These are phyloP conservation scores for Colletotrichum sp. DNA, from an alignment of 2,329 filamentous ascomycete genomes.

Conservation along the genomic window DNA sequence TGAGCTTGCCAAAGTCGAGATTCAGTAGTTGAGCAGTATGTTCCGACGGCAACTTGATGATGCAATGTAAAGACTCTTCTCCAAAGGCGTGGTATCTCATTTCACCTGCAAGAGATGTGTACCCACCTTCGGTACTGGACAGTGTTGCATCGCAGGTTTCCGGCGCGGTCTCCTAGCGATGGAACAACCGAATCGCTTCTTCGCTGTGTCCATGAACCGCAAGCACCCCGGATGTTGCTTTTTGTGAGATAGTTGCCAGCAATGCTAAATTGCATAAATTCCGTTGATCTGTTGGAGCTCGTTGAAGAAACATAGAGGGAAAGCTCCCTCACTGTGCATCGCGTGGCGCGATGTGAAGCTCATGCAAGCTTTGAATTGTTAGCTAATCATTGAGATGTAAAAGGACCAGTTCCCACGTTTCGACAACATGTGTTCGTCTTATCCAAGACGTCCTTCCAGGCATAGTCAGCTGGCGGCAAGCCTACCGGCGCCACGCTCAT, in stretches of 20 bases:
- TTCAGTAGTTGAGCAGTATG: background rate
- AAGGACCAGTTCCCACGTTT: background rate
- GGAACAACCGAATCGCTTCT: background rate
- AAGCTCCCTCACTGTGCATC: background rate
- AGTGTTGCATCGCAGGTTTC: background rate
- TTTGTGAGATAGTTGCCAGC: background rate
- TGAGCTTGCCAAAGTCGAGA: background rate
- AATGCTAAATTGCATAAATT: fast-evolving
- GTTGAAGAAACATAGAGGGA: fast-evolving
- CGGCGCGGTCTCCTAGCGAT: background rate
- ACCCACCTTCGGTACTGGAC: fast-evolving
- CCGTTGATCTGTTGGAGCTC: background rate
- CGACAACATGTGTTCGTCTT: background rate
- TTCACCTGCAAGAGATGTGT: fast-evolving
- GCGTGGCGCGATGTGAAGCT: background rate
- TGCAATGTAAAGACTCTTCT: background rate
- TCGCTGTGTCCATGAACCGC: background rate
- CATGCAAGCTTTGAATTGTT: background rate
- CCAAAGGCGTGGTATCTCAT: background rate
- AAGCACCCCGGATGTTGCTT: background rate
- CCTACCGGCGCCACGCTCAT: background rate
- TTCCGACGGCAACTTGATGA: background rate
- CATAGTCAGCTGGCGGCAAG: background rate
- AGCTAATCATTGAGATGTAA: fast-evolving
- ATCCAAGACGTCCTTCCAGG: background rate